Evolutionary conservation across 2,329 filamentous ascomycete species (phyloP), one percentile per base, ranked within the genome.

Genomic region (Neurospora sp.): DNA sequence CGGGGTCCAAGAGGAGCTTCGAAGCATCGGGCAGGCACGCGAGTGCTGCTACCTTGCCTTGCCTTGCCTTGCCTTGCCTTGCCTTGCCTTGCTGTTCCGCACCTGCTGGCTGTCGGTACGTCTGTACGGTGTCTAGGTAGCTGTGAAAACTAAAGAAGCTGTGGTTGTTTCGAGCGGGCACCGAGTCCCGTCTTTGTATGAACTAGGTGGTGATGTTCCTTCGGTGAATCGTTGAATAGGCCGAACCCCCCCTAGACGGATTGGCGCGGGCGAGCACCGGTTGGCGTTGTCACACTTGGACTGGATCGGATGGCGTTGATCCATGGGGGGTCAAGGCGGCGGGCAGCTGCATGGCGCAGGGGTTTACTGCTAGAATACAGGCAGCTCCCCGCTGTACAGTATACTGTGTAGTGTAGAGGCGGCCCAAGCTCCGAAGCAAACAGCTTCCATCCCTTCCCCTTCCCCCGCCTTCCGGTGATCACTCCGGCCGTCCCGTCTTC

Each of bases 1-100:
- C 72, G 73, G 72, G 66, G 67, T 37, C 43, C 57, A 65, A 69
- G 57, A 62, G 62, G 19, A 41, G 38, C 12, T 69, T 67, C 69
- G 68, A 46, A 67, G 67, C 68, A 66, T 71, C 69, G 12, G 39
- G 38, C 66, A 67, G 57, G 41, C 66, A 57, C 23, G 12, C 52
- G 52, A 62, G 11, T 62, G 52, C 52, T 15, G 52, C 52, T 62
- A 36, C 15, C 28, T 33, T 17, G 19, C 43, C 43, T 52, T 19
- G 43, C 41, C 19, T 40, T 40, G 39, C 43, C 11, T 57, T 33
- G 52, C 52, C 23, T 62, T 62, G 28, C 23, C 19, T 23, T 19
- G 43, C 41, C 19, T 40, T 40, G 39, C 43, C 11, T 62, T 62
- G 28, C 23, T 12, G 28, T 17, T 62, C 52, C 28, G 28, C 52